These are phyloP conservation scores for Scenedesmus sp. DNA, from an alignment of 163 green algal genomes.

Conservation along the genomic window DNA sequence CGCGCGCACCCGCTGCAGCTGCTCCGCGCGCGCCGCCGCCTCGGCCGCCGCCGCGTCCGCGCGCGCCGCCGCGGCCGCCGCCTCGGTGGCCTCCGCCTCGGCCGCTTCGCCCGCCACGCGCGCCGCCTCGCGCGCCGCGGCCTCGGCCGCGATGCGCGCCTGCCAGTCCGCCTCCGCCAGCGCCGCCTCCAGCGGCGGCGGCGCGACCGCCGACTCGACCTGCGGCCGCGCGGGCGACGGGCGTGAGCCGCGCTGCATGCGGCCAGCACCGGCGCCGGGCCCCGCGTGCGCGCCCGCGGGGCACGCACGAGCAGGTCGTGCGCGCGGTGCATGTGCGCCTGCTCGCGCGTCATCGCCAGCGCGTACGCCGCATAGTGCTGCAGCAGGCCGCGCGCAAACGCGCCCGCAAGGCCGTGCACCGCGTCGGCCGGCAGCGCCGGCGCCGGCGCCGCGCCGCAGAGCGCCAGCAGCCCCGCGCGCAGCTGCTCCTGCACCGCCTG, in stretches of 20 bases:
- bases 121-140: background rate
- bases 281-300: background rate
- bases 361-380: constrained; percentile 29
- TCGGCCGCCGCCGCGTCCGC: constrained; percentile 34
- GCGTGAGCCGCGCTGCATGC: background rate
- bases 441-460: constrained; percentile 2
- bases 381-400: constrained; percentile 25
- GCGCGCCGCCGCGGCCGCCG: constrained; percentile 41
- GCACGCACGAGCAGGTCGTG: constrained; percentile 25
- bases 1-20: constrained; percentile 17
- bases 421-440: background rate
- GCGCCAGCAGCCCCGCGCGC: constrained; percentile 1
- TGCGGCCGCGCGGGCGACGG: background rate
- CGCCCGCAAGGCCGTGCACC: background rate
- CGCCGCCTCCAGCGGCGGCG: constrained; percentile 12
- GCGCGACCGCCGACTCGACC: constrained; percentile 30
- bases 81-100: constrained; percentile 34
- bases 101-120: constrained; percentile 9
- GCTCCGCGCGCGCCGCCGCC: constrained; percentile 25
- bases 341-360: background rate
- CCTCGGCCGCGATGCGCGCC: constrained; percentile 19
- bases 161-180: constrained; percentile 37
- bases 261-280: no score
- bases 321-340: constrained; percentile 22
- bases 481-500: constrained; percentile 11